phyloP scores from a whole-genome alignment of 306 rosid genomes.

The Quercus aquifolioides region DNA sequence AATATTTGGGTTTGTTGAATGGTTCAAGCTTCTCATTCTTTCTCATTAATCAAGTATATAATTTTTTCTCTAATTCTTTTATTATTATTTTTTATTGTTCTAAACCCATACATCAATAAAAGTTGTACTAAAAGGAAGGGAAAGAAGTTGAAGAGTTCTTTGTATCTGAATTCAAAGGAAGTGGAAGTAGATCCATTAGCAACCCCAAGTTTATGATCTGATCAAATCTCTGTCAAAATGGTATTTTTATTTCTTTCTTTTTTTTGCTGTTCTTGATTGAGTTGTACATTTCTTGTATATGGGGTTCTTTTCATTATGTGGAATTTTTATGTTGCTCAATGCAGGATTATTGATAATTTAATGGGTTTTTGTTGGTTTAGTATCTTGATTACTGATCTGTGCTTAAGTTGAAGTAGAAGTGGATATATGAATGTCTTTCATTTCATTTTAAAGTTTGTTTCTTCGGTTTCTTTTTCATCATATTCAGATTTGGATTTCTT shows the following conservation, averaged over 20 bases:
- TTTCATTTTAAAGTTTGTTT: conserved; percentile 23
- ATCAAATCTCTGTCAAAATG: conserved; percentile 53
- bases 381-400: conserved; percentile 39
- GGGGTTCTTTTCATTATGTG: not conserved
- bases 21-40: conserved; percentile 43
- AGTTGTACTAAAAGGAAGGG: conserved; percentile 13
- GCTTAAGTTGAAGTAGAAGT: conserved; percentile 29
- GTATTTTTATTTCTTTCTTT: conserved; percentile 32
- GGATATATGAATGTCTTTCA: conserved; percentile 6
- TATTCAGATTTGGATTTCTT: conserved; percentile 18
- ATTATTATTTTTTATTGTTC: conserved; percentile 15
- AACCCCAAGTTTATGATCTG: conserved; percentile 55
- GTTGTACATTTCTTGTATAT: conserved; percentile 18
- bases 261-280: not conserved
- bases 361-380: conserved; percentile 14
- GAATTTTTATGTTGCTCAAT: not conserved
- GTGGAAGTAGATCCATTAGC: conserved; percentile 61
- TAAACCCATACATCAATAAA: conserved; percentile 15
- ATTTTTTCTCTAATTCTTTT: not conserved
- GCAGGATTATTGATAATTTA: conserved; percentile 1
- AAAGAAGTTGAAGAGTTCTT: conserved; percentile 38
- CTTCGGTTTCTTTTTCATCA: conserved; percentile 14
- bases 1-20: conserved; percentile 35
- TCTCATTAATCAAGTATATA: conserved; percentile 8
- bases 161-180: conserved; percentile 24